Base-by-base conservation (phyloP, 106 monocot genomes). In the Amphibolis antarctica region DNA sequence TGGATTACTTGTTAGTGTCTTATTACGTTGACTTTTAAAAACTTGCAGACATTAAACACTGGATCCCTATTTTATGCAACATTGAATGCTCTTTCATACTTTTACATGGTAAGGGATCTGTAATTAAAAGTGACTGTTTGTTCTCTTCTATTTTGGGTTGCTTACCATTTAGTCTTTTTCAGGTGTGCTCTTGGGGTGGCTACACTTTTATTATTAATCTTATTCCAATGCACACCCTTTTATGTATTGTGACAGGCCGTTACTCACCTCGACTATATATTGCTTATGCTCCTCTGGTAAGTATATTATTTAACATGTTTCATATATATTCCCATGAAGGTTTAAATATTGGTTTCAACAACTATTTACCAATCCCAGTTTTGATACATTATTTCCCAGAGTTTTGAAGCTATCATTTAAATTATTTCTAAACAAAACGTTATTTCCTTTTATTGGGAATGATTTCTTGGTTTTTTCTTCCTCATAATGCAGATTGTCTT, bases 151-250 rank as follows among this genome's bases (percentile, higher is more conserved):
- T n/a, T n/a, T n/a, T n/a, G n/a, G n/a, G n/a, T n/a, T n/a, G n/a
- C n/a, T n/a, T n/a, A n/a, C n/a, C 5, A 9, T 58, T 25, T 53
- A n/a, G n/a, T 28, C 44, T 50, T 60, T 67, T 74, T 30, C 58
- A 96, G 96, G 96, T 96, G 23, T 96, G 96, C 49, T 96, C 96
- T 23, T 96, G 96, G 96, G 96, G 96, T 75, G 96, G 96, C 36
- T 96, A 96, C 77, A 96, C 96, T 17, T 90, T 96, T 72, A 96
- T 96, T 60, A 90, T 96, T 62, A 96, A 96, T 65, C 90, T 96
- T 80, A 96, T 96, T 65, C 96, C 96, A 46, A 96, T 96, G 90
- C 96, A 96, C 73, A 90, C 78, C 63, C 85, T 96, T 24, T 65
- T 96, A 47, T 96, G 89, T 44, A 96, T 96, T 68, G 86, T 86